phyloP scores from a whole-genome alignment of 495 filamentous ascomycete genomes.

The Daldinia concentrica region DNA sequence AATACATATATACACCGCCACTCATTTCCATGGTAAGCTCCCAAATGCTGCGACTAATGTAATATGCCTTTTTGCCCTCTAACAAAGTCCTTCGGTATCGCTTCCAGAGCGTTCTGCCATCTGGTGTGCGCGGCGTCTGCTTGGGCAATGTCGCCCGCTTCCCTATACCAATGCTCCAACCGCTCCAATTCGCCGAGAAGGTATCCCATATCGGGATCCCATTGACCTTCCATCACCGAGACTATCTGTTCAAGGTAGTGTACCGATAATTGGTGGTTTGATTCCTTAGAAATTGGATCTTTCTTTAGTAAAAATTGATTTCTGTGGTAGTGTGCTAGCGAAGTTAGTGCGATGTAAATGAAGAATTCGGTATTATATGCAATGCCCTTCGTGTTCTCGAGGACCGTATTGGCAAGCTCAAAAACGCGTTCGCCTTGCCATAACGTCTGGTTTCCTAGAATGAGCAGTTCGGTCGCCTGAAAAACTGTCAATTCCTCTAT shows the following conservation, averaged over 20 bases:
- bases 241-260: conserved; percentile 42
- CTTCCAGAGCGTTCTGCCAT: conserved; percentile 40
- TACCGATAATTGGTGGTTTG: conserved; percentile 39
- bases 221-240: conserved; percentile 41
- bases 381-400: conserved; percentile 44
- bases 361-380: conserved; percentile 46
- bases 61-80: conserved; percentile 27
- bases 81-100: conserved; percentile 43
- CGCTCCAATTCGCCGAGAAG: conserved; percentile 45
- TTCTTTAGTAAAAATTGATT: conserved; percentile 31
- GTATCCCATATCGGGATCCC: conserved; percentile 47
- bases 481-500: conserved; percentile 43
- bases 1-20: background rate
- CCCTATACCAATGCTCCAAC: conserved; percentile 44
- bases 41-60: conserved; percentile 12
- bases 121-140: conserved; percentile 37
- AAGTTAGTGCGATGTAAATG: conserved; percentile 42
- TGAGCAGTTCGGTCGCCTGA: conserved; percentile 43
- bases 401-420: conserved; percentile 42
- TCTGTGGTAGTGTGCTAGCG: conserved; percentile 43
- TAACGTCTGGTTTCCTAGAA: conserved; percentile 40
- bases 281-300: conserved; percentile 18
- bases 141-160: conserved; percentile 36
- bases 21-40: background rate
- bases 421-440: conserved; percentile 43